Base-by-base conservation (phyloP, 805 yeast species). In the Wickerhamiella nectarea region DNA sequence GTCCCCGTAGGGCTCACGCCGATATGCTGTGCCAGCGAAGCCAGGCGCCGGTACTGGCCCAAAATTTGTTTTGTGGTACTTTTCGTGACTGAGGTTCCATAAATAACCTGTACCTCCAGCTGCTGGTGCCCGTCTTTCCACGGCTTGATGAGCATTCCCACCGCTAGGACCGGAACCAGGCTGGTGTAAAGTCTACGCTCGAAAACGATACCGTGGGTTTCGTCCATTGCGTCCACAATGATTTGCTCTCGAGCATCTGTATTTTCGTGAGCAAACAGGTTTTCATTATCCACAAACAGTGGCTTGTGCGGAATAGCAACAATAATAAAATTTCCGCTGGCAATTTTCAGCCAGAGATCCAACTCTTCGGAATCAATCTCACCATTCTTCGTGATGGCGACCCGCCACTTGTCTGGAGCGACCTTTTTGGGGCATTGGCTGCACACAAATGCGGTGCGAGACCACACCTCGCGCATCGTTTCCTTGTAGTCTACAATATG, bases 11-110 rank as follows among this genome's bases (percentile, higher is more conserved):
- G 44, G 20, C 54, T 49, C 3, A 65, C 63, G 2, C 69, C 69
- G 1, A 56, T 49, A 34, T 50, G 46, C 26, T 58, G 61, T 2
- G 63, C 60, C 22, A 60, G 47, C 5, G 63, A 51, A 2, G 66
- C 66, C 19, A 65, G 51, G 2, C 59, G 54, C 5, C 68, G 52
- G 49, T 55, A 64, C 47, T 65, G 68, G 10, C 55, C 53, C 24
- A 65, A 40, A 3, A 65, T 46, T 9, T 56, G 55, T 44, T 54
- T 57, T 57, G 64, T 50, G 17, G 55, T 42, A 41, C 36, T 48
- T 42, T 43, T 48, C 18, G 47, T 49, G 40, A n/a, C 51, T 15
- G 25, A 34, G 7, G 44, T 12, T 2, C 45, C 35, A 28, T 44
- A 37, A 4, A 45, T 29, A 10, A 48, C 33, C 7, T 34, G 12